Conservation (phyloP, 176 grass and related monocot species). For the Eremochloa ophiuroides region DNA sequence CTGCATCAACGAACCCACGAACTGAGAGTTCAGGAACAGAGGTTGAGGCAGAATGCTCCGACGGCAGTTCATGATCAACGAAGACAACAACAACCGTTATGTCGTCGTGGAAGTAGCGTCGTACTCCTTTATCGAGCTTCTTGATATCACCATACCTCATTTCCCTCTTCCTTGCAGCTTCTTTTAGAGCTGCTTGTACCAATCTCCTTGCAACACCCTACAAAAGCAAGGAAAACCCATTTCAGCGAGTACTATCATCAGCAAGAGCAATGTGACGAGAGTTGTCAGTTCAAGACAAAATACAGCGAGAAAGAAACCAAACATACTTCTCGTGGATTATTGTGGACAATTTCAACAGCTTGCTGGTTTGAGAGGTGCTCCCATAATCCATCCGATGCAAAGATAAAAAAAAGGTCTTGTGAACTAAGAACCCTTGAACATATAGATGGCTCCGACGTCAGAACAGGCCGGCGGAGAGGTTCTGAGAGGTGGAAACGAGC, state of each 20-base stretch:
- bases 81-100: conserved; percentile 60
- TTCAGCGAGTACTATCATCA: background rate
- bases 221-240: background rate
- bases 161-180: conserved; percentile 61
- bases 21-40: conserved; percentile 71
- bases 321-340: conserved; percentile 40
- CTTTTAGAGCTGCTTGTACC: conserved; percentile 46
- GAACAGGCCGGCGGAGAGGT: conserved; percentile 70
- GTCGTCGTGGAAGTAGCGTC: conserved; percentile 61
- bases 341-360: conserved; percentile 72
- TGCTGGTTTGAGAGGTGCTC: conserved; percentile 90
- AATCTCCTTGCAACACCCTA: conserved; percentile 64
- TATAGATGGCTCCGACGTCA: conserved; percentile 80
- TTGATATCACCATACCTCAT: conserved; percentile 52
- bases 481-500: conserved; percentile 75
- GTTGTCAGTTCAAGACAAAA: background rate
- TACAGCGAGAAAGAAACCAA: background rate
- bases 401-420: conserved; percentile 83
- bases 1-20: conserved; percentile 74
- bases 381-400: conserved; percentile 97
- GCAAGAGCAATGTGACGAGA: background rate
- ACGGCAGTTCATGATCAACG: conserved; percentile 42
- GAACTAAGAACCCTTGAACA: conserved; percentile 54
- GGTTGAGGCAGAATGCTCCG: conserved; percentile 26
- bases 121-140: conserved; percentile 55